A percentile compares a stretch with the other conserved stretches of the same genome.
Conservation (phyloP, 768 basidiomycete genomes). For the Erythrobasidium yunnanense region DNA sequence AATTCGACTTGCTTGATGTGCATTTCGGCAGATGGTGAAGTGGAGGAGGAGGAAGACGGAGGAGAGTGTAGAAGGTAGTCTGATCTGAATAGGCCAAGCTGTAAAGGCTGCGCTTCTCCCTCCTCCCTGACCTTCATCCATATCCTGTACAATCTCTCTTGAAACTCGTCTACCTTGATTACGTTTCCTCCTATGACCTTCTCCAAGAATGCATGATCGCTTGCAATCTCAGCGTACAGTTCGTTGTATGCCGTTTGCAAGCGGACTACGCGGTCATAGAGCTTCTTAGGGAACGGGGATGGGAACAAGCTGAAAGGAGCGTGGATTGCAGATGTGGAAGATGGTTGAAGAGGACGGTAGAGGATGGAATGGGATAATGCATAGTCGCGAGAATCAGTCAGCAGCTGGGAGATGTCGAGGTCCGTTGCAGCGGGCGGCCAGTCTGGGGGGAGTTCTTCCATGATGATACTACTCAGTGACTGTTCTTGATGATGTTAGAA, state of each 20-base stretch:
- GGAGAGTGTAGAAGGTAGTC: constrained; percentile 90
- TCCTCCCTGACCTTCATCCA: constrained; percentile 68
- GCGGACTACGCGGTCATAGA: constrained; percentile 56
- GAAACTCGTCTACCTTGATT: constrained; percentile 73
- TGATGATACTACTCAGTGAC: no score
- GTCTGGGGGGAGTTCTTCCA: constrained; percentile 1
- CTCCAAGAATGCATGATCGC: constrained; percentile 70
- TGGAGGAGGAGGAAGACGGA: constrained; percentile 35
- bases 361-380: constrained; percentile 73
- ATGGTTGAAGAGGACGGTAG: constrained; percentile 57
- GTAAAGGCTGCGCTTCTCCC: constrained; percentile 56
- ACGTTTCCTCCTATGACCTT: constrained; percentile 71
- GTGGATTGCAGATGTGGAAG: constrained; percentile 66
- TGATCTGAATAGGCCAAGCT: constrained; percentile 83
- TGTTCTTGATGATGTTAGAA: no score
- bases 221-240: constrained; percentile 71
- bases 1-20: constrained; percentile 97
- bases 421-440: constrained; percentile 17
- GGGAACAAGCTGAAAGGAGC: constrained; percentile 83
- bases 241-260: constrained; percentile 72
- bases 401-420: background rate
- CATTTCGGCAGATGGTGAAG: no score
- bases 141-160: constrained; percentile 70
- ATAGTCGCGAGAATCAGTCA: constrained; percentile 51
- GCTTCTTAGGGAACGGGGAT: constrained; percentile 63